These are phyloP conservation scores for Ceratocystis variospora DNA, from an alignment of 2,329 filamentous ascomycete genomes.

Conservation along the genomic window DNA sequence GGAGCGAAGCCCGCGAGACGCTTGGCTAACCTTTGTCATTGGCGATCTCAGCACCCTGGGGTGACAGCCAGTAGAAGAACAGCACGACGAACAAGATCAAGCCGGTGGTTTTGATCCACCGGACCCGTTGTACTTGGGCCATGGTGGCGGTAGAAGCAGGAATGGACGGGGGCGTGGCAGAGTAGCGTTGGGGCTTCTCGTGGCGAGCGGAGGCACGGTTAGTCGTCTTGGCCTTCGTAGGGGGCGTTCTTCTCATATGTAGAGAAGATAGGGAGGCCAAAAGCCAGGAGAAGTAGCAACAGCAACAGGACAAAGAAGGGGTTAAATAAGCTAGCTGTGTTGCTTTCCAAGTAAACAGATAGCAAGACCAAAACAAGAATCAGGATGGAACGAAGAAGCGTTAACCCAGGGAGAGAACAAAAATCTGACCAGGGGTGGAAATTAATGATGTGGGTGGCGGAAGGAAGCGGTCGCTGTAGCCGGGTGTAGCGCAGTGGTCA, in stretches of 20 bases:
- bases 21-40: conserved; percentile 27
- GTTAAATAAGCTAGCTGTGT: not conserved
- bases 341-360: not conserved
- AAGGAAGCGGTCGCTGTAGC: conserved; percentile 7
- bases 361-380: not conserved
- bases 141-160: conserved; percentile 32
- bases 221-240: conserved; percentile 49
- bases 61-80: conserved; percentile 51
- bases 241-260: conserved; percentile 50
- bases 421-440: conserved; percentile 1
- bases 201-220: conserved; percentile 42
- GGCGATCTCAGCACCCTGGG: conserved; percentile 42
- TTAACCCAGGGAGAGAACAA: not conserved
- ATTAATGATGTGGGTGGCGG: conserved; percentile 1
- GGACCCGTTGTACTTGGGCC: conserved; percentile 50
- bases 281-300: not conserved
- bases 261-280: not conserved
- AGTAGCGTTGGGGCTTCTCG: conserved; percentile 52
- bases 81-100: conserved; percentile 47
- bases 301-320: not conserved
- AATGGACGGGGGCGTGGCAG: conserved; percentile 30
- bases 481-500: not conserved
- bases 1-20: no score
- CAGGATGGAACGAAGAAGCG: not conserved
- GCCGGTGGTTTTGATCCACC: conserved; percentile 52